A percentile compares a stretch with the other conserved stretches of the same genome.
Conservation (phyloP, 805 yeast species). For the Priceomyces medius region DNA sequence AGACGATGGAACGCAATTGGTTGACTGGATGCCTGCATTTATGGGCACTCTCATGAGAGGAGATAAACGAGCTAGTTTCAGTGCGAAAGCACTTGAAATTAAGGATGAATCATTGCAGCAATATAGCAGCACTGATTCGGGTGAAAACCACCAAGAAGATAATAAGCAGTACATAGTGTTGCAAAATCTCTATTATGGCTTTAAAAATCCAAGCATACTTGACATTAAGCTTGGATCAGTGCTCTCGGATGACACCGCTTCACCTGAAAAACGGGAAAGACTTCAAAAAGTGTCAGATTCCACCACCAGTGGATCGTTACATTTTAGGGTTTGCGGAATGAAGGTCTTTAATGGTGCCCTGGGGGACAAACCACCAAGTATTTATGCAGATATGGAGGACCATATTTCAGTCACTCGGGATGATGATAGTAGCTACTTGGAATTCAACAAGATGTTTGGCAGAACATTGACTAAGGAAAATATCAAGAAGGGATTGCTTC, state of each 20-base stretch:
- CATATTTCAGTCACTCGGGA: slow-evolving; percentile 15
- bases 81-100: slow-evolving; percentile 2
- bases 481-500: slow-evolving; percentile 44
- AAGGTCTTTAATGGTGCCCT: slow-evolving; percentile 38
- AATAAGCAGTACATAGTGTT: slow-evolving; percentile 55
- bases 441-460: slow-evolving; percentile 71
- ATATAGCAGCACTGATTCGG: background rate
- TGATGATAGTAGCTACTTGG: slow-evolving; percentile 30
- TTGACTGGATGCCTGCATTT: slow-evolving; percentile 62
- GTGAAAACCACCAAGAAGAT: background rate
- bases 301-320: slow-evolving; percentile 80
- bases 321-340: slow-evolving; percentile 88
- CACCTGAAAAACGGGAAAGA: slow-evolving; percentile 58
- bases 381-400: slow-evolving; percentile 17
- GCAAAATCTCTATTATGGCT: slow-evolving; percentile 66
- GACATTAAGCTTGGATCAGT: slow-evolving; percentile 81
- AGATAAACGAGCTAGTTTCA: slow-evolving; percentile 9
- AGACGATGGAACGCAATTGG: slow-evolving; percentile 33
- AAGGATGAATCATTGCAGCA: background rate
- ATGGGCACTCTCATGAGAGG: slow-evolving; percentile 60
- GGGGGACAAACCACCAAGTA: slow-evolving; percentile 12
- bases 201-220: slow-evolving; percentile 62
- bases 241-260: slow-evolving; percentile 61
- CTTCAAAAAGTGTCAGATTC: slow-evolving; percentile 58
- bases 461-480: slow-evolving; percentile 48